These are phyloP conservation scores for Beta vulgaris DNA, from an alignment of 148 eudicot genomes.

Conservation along the genomic window DNA sequence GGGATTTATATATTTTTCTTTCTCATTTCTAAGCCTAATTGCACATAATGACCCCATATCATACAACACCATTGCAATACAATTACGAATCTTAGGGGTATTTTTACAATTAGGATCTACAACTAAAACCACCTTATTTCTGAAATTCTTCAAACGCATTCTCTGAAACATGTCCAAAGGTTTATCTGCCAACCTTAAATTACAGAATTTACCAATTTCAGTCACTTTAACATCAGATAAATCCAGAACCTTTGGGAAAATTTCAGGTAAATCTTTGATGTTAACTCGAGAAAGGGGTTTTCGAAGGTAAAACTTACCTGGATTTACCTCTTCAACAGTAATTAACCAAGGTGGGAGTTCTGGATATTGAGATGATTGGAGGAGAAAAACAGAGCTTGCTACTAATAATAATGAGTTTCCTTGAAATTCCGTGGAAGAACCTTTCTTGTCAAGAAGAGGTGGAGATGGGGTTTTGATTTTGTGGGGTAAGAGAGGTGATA, in stretches of 20 bases:
- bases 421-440: too few relatives aligned
- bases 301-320: not conserved
- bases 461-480: not conserved
- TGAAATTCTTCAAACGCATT: not conserved
- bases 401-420: not conserved
- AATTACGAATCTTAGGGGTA: not conserved
- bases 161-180: not conserved
- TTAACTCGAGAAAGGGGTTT: not conserved
- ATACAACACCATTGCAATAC: not conserved
- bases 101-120: not conserved
- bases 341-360: not conserved
- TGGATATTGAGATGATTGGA: not conserved
- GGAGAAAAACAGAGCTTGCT: not conserved
- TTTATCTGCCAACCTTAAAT: not conserved
- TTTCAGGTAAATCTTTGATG: not conserved
- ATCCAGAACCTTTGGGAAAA: not conserved
- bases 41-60: not conserved
- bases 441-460: too few relatives aligned
- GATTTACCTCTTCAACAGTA: conserved; percentile 7
- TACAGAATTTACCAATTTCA: not conserved
- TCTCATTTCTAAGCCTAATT: not conserved
- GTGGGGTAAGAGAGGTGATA: not conserved
- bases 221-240: not conserved
- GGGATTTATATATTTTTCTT: not conserved
- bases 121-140: not conserved